Base-by-base conservation (phyloP, 768 basidiomycete genomes). In the Mycena leptocephala region DNA sequence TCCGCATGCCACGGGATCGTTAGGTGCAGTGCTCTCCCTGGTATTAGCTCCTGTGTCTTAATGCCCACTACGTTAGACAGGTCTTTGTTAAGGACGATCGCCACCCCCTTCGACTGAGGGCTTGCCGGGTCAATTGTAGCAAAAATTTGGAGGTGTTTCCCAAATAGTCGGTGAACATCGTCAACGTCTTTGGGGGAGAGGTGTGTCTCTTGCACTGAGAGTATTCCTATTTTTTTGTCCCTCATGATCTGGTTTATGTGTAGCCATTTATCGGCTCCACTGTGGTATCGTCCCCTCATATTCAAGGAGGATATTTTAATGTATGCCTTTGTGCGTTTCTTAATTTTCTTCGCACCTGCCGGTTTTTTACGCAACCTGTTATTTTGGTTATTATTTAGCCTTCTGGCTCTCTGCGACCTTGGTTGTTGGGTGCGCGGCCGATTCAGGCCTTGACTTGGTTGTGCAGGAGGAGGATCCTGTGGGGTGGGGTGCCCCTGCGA, bases 11-110 rank as follows among this genome's bases (percentile, higher is more conserved):
- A 71, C 26, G 69, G 58, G 16, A 71, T 53, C 5, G 58, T 69
- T 16, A 76, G 43, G 20, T 58, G 62, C 37, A 76, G 61, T 1
- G 75, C 75, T 48, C 75, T 16, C 1, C 75, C 75, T 1, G 69
- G 53, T 46, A 76, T 32, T n/a, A 76, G 8, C 9, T 59, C 63
- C 0, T 48, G 32, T 20, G 59, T 63, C 28, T 46, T 68, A 10
- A 71, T 71, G 5, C 48, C 46, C 8, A 5, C 46, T 4, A 62
- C 53, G 20, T 61, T 61, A 0, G 59, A 53, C 1, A 71, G 37
- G 33, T 71, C 59, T 20, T 71, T 71, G 7, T 63, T 71, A 1
- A 71, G 16, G 2, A 71, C 70, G 0, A 71, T 61, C 22, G 61
- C 70, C 0, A 71, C 70, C 1, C 70, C 70, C 30, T 51, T 71